phyloP scores from a whole-genome alignment of 2,329 filamentous ascomycete genomes.

The Botrytis squamosa region DNA sequence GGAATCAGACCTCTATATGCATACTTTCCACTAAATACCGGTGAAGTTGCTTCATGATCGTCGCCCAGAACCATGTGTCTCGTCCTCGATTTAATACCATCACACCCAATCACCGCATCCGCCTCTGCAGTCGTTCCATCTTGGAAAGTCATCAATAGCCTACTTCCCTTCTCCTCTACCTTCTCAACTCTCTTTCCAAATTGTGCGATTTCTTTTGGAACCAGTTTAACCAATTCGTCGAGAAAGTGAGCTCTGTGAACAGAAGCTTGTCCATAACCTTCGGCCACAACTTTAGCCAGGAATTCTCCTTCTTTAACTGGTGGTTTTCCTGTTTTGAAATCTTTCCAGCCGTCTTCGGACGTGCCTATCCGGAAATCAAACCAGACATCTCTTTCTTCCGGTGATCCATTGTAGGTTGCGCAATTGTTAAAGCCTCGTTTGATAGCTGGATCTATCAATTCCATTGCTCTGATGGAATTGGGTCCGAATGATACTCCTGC shows the following conservation, averaged over 20 bases:
- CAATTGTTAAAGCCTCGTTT: slow-evolving; percentile 31
- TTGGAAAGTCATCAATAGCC: slow-evolving; percentile 42
- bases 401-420: slow-evolving; percentile 32
- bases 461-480: slow-evolving; percentile 37
- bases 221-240: slow-evolving; percentile 38
- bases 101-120: slow-evolving; percentile 23
- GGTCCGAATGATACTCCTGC: slow-evolving; percentile 39
- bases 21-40: slow-evolving; percentile 55
- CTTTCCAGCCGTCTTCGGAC: slow-evolving; percentile 31
- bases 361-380: slow-evolving; percentile 37
- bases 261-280: slow-evolving; percentile 32
- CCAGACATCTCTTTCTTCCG: slow-evolving; percentile 32
- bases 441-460: slow-evolving; percentile 35
- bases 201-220: slow-evolving; percentile 42
- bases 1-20: slow-evolving; percentile 60
- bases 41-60: slow-evolving; percentile 44
- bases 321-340: slow-evolving; percentile 17
- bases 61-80: slow-evolving; percentile 51
- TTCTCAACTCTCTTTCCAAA: slow-evolving; percentile 42
- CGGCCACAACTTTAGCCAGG: slow-evolving; percentile 28
- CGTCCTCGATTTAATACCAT: slow-evolving; percentile 48
- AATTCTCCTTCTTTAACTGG: slow-evolving; percentile 27
- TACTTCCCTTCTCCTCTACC: slow-evolving; percentile 35
- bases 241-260: slow-evolving; percentile 39
- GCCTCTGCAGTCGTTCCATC: slow-evolving; percentile 44